phyloP scores from a whole-genome alignment of 1,284 basidiomycete species.

The Irpex sp. region DNA sequence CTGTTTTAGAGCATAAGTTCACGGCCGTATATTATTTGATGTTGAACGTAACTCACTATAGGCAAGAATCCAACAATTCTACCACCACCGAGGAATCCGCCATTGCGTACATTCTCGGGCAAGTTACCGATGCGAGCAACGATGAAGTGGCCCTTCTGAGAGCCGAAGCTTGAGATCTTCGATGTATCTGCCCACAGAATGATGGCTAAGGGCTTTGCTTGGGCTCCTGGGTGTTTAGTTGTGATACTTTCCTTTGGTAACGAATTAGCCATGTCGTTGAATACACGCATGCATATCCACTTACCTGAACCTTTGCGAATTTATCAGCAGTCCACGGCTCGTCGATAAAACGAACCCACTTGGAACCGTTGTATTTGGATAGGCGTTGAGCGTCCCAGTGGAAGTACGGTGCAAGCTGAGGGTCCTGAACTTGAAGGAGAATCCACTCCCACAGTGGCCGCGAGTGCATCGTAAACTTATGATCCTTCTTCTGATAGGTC shows the following conservation, averaged over 20 bases:
- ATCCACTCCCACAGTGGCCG: slow-evolving; percentile 26
- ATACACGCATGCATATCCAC: not conserved
- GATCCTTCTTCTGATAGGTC: slow-evolving; percentile 29
- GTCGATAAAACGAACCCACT: slow-evolving; percentile 22
- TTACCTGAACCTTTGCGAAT: slow-evolving; percentile 26
- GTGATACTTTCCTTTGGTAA: slow-evolving; percentile 5
- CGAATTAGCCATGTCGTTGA: too few relatives aligned
- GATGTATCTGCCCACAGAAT: slow-evolving; percentile 43
- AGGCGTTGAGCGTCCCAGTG: slow-evolving; percentile 25
- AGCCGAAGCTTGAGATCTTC: slow-evolving; percentile 39
- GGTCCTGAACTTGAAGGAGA: slow-evolving; percentile 20
- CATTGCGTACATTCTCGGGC: slow-evolving; percentile 32
- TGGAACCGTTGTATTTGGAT: slow-evolving; percentile 19
- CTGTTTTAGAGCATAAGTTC: not conserved
- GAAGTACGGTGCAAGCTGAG: slow-evolving; percentile 20
- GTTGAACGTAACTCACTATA: slow-evolving; percentile 29
- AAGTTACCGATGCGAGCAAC: slow-evolving; percentile 34
- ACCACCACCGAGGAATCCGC: slow-evolving; percentile 32
- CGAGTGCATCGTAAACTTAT: slow-evolving; percentile 11
- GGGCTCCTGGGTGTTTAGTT: slow-evolving; percentile 12
- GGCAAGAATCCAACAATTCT: slow-evolving; percentile 42
- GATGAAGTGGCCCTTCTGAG: slow-evolving; percentile 38
- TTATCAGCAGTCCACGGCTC: slow-evolving; percentile 28
- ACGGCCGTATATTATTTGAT: not conserved
- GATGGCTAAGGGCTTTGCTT: slow-evolving; percentile 22